Evolutionary conservation across 352 stramenopile species (phyloP).

Genomic region (Phytophthora chlamydospora): DNA sequence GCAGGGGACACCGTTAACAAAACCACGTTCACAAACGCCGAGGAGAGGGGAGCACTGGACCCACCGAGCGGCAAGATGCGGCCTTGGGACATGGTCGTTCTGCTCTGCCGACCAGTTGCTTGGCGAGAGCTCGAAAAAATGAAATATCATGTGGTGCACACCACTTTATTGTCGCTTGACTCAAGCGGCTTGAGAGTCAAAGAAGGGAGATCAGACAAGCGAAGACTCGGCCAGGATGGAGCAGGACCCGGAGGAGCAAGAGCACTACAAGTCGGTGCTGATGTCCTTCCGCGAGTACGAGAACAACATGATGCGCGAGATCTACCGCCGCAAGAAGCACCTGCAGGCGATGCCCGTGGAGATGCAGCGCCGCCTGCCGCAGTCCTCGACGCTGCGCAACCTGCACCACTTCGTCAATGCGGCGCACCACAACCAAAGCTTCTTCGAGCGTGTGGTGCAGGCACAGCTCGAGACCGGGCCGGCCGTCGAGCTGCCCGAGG

Average conservation of each 20-base stretch:
- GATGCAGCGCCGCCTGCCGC: constrained; percentile 76
- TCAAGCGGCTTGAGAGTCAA: too few relatives aligned
- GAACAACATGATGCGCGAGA: constrained; percentile 81
- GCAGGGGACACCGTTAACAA: constrained; percentile 1
- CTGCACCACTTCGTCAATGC: constrained; percentile 85
- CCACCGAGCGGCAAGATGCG: constrained; percentile 83
- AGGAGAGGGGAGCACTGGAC: constrained; percentile 6
- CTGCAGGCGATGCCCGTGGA: constrained; percentile 75
- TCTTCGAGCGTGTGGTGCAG: constrained; percentile 80
- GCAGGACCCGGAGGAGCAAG: constrained; percentile 75
- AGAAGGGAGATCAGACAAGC: too few relatives aligned
- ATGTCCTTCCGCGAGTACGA: constrained; percentile 90
- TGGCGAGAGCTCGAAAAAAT: background rate
- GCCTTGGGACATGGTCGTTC: constrained; percentile 66
- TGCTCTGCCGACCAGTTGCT: constrained; percentile 28
- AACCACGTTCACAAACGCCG: background rate
- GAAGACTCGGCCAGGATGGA: constrained; percentile 34
- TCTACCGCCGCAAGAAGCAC: constrained; percentile 85
- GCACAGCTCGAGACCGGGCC: constrained; percentile 71
- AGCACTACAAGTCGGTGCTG: constrained; percentile 85
- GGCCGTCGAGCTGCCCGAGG: constrained; percentile 50
- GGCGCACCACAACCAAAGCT: constrained; percentile 79
- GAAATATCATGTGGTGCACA: constrained; percentile 20
- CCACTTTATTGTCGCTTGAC: background rate
- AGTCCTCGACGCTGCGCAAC: constrained; percentile 73